These are phyloP conservation scores for Pichia cabralensis DNA, from an alignment of 805 yeast genomes.

Conservation along the genomic window DNA sequence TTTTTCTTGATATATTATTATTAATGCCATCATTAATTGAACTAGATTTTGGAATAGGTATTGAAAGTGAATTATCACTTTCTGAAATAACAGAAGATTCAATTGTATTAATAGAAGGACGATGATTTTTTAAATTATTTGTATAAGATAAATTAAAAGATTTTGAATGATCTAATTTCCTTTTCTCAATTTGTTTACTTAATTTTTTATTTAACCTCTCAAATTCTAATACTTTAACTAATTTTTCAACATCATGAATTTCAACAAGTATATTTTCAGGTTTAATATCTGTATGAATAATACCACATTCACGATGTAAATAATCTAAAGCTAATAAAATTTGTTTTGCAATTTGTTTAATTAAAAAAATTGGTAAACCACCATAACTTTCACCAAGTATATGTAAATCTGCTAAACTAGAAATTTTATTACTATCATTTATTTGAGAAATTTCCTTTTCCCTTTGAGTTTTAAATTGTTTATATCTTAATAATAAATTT, in stretches of 20 bases:
- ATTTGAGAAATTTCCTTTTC: constrained; percentile 16
- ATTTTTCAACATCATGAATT: constrained; percentile 42
- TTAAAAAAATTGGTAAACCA: constrained; percentile 44
- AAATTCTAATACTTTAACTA: constrained; percentile 35
- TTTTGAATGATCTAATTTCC: constrained; percentile 14
- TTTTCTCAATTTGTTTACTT: constrained; percentile 14
- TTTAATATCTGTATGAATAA: constrained; percentile 67
- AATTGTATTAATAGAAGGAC: too few species aligned
- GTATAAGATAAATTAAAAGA: too few species aligned
- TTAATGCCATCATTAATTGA: constrained; percentile 1
- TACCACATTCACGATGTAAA: constrained; percentile 50
- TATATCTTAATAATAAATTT: constrained; percentile 39
- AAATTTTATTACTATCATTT: constrained; percentile 4
- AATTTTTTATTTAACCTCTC: constrained; percentile 20
- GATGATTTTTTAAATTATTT: too few species aligned
- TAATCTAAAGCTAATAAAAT: constrained; percentile 45
- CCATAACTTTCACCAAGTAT: constrained; percentile 33
- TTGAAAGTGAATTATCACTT: too few species aligned
- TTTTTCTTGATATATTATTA: constrained; percentile 7
- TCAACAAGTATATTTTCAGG: constrained; percentile 61
- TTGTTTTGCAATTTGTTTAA: constrained; percentile 48
- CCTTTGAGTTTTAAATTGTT: constrained; percentile 26
- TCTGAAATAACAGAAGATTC: too few species aligned
- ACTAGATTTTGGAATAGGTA: too few species aligned
- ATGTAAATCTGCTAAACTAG: constrained; percentile 25